Percentiles rank a stretch among this genome's conserved stretches.
phyloP scores from a whole-genome alignment of 805 yeast species.

The Metschnikowia aberdeeniae region DNA sequence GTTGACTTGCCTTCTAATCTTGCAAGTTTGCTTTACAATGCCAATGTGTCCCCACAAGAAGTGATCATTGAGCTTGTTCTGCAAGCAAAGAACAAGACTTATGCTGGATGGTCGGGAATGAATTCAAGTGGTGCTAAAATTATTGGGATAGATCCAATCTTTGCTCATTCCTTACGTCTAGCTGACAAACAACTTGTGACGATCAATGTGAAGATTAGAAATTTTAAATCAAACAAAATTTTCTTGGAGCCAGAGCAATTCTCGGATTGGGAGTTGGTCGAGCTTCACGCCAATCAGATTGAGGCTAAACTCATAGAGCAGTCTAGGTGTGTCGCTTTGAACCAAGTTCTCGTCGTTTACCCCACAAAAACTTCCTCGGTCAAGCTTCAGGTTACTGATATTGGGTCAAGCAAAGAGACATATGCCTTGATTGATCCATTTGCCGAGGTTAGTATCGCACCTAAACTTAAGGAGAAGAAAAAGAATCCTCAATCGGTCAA shows the following conservation, averaged over 20 bases:
- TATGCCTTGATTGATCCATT: slow-evolving; percentile 56
- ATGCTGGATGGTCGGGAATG: slow-evolving; percentile 69
- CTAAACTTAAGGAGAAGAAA: slow-evolving; percentile 38
- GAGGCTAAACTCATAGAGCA: slow-evolving; percentile 76
- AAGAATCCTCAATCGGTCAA: slow-evolving; percentile 20
- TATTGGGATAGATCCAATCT: slow-evolving; percentile 64
- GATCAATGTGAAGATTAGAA: slow-evolving; percentile 45
- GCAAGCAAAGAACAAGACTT: slow-evolving; percentile 24
- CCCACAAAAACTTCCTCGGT: slow-evolving; percentile 62
- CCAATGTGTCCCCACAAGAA: slow-evolving; percentile 54
- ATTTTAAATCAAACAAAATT: slow-evolving; percentile 54
- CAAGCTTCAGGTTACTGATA: slow-evolving; percentile 45
- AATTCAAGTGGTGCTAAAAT: slow-evolving; percentile 26
- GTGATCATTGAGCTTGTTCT: slow-evolving; percentile 48
- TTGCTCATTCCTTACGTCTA: slow-evolving; percentile 51
- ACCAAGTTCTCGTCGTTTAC: slow-evolving; percentile 62
- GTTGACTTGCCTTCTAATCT: slow-evolving; percentile 52
- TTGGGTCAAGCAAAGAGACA: slow-evolving; percentile 39
- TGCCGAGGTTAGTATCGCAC: slow-evolving; percentile 75
- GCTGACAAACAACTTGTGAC: slow-evolving; percentile 36
- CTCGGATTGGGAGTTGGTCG: slow-evolving; percentile 89
- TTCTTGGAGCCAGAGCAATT: slow-evolving; percentile 73
- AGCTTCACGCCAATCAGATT: slow-evolving; percentile 69
- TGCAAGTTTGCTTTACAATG: slow-evolving; percentile 43
- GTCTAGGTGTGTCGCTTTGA: slow-evolving; percentile 64